Evolutionary conservation across 1,139 yeast genomes (phyloP).

Genomic region (Yamadazyma membranifaciens): DNA sequence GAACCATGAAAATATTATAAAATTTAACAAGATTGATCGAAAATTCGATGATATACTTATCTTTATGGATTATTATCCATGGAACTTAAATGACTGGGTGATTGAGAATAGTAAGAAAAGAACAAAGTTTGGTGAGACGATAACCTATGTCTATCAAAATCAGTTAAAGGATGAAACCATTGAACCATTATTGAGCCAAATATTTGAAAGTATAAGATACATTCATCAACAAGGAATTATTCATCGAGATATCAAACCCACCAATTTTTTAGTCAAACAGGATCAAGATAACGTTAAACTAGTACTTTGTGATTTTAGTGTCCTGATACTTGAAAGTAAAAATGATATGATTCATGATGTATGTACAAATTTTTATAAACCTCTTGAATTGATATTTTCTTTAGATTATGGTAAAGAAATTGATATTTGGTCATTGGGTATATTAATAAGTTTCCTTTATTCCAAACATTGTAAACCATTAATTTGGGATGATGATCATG

Average conservation of each 20-base stretch:
- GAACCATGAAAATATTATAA: constrained; percentile 23
- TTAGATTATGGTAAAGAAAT: constrained; percentile 58
- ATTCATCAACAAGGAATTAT: constrained; percentile 57
- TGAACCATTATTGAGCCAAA: constrained; percentile 18
- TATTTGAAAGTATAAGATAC: constrained; percentile 22
- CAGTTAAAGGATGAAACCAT: constrained; percentile 17
- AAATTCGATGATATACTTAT: constrained; percentile 34
- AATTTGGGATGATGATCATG: constrained; percentile 27
- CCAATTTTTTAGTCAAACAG: constrained; percentile 54
- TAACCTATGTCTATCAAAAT: constrained; percentile 11
- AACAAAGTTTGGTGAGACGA: constrained; percentile 12
- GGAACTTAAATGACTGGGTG: constrained; percentile 27
- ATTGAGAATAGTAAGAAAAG: constrained; percentile 13
- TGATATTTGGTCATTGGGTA: constrained; percentile 83
- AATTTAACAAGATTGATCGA: constrained; percentile 22
- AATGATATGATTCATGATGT: constrained; percentile 60
- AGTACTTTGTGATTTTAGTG: constrained; percentile 77
- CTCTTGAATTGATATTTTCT: constrained; percentile 82
- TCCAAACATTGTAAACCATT: constrained; percentile 46
- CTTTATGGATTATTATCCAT: constrained; percentile 32
- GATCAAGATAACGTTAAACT: constrained; percentile 27
- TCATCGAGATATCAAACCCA: constrained; percentile 86
- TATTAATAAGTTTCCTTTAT: constrained; percentile 61
- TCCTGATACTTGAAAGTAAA: constrained; percentile 45
- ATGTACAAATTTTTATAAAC: constrained; percentile 73